Base-by-base conservation (phyloP, 208 protist genomes). In the Leishmania tropica region DNA sequence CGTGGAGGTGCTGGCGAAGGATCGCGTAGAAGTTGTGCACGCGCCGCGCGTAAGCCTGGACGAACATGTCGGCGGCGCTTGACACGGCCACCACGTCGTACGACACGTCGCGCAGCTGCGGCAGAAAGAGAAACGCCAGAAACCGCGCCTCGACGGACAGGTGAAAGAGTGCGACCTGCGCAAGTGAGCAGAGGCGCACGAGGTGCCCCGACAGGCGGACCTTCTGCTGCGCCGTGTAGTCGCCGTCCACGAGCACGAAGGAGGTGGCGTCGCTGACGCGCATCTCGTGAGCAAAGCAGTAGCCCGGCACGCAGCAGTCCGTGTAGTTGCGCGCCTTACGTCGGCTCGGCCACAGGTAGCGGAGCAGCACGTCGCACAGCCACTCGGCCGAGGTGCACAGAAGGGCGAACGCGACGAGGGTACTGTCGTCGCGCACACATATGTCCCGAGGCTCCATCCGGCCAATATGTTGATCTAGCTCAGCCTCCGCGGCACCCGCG, bases 41-140 rank as follows among this genome's bases (percentile, higher is more conserved):
- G 37, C 89, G 90, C 0, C 92, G 90, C 28, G 88, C 85, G 81
- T 96, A 97, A 24, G 92, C 94, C 75, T 96, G 91, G 0, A 97
- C 91, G 85, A 97, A 97, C 74, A 82, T 96, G 81, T 97, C 94
- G 0, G 93, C 91, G 31, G 93, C 85, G 53, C 76, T 83, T 17
- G 92, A 88, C 35, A 88, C 83, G 1, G 90, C 93, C 17, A 95
- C 88, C 53, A 93, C 79, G 68, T 94, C 92, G 81, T 96, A 97
- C 11, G 92, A 96, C 75, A 96, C 92, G 75, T 96, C 94, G 42
- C 94, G 90, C 62, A 97, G 89, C 87, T 97, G 94, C 40, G 94
- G 94, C n/a, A 97, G 83, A 75, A 90, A 97, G 31, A 86, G 82
- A 85, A 97, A 96, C 3, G 93, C 91, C 48, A 85, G 71, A 80